Conservation (phyloP, 352 stramenopile genomes). For the Blastocystis sp. region DNA sequence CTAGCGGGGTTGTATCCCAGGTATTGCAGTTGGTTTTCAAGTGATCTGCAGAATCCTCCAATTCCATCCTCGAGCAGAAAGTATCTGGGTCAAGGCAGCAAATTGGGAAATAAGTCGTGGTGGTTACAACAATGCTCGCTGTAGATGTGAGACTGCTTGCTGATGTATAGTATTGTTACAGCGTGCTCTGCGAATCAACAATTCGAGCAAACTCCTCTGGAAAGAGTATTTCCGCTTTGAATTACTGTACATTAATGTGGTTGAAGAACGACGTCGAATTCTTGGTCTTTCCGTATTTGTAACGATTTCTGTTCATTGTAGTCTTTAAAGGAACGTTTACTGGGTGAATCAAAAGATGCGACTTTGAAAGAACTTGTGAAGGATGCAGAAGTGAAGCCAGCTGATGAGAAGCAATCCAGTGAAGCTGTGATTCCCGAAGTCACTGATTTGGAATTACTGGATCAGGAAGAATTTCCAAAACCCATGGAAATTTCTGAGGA, state of each 20-base stretch:
- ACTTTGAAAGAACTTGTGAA: not conserved
- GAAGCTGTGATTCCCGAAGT: not conserved
- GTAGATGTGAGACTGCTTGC: not conserved
- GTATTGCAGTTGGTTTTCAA: not conserved
- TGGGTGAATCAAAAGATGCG: slow-evolving; percentile 16
- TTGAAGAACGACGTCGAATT: slow-evolving; percentile 50
- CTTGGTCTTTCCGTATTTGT: slow-evolving; percentile 33
- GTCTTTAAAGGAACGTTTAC: slow-evolving; percentile 15
- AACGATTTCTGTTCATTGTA: not conserved
- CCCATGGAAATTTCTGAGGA: not conserved
- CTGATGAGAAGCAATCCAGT: not conserved
- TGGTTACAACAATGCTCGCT: not conserved
- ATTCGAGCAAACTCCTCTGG: slow-evolving; percentile 56
- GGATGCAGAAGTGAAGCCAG: not conserved
- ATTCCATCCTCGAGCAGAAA: slow-evolving; percentile 48
- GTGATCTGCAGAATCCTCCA: slow-evolving; percentile 47
- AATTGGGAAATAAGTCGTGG: slow-evolving; percentile 44
- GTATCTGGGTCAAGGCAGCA: slow-evolving; percentile 33
- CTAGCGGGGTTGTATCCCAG: slow-evolving; percentile 14
- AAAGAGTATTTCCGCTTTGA: slow-evolving; percentile 65
- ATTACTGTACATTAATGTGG: slow-evolving; percentile 52
- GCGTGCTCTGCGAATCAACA: slow-evolving; percentile 57
- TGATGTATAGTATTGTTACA: slow-evolving; percentile 36
- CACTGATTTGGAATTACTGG: not conserved
- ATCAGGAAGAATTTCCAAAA: not conserved